These are phyloP conservation scores for Verticillium isaacii DNA, from an alignment of 2,329 filamentous ascomycete genomes.

Conservation along the genomic window DNA sequence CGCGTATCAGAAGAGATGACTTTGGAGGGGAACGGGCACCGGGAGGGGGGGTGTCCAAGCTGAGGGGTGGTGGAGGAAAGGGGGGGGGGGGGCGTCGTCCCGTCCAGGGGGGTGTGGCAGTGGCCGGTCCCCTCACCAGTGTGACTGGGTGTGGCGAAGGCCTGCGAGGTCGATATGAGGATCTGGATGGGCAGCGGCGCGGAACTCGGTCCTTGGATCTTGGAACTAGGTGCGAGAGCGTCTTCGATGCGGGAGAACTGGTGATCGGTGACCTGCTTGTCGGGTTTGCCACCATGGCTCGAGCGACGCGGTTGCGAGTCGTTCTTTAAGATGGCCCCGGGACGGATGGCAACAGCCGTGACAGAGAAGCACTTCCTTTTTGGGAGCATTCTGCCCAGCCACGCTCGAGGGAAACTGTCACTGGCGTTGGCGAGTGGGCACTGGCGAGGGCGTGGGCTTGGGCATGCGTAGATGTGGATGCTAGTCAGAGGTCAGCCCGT, in stretches of 20 bases:
- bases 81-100: neutral
- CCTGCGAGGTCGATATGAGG: neutral
- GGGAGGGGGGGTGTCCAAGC: neutral
- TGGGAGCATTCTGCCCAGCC: neutral
- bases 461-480: neutral
- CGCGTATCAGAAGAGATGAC: slow-evolving; percentile 39
- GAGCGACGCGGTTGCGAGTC: neutral
- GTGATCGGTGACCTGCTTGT: neutral
- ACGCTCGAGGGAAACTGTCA: neutral
- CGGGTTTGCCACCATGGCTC: neutral
- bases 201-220: neutral
- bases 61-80: neutral
- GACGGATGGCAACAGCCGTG: neutral
- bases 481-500: neutral
- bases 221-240: neutral
- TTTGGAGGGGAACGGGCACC: neutral
- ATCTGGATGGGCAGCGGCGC: neutral
- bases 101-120: neutral
- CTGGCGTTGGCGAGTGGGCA: too few species aligned
- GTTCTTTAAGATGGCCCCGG: neutral
- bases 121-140: neutral
- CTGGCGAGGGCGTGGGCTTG: too few species aligned
- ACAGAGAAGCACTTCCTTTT: neutral
- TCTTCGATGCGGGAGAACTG: neutral
- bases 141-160: slow-evolving; percentile 1